phyloP scores from a whole-genome alignment of 441 rosid species.

The Omphalea diandra region DNA sequence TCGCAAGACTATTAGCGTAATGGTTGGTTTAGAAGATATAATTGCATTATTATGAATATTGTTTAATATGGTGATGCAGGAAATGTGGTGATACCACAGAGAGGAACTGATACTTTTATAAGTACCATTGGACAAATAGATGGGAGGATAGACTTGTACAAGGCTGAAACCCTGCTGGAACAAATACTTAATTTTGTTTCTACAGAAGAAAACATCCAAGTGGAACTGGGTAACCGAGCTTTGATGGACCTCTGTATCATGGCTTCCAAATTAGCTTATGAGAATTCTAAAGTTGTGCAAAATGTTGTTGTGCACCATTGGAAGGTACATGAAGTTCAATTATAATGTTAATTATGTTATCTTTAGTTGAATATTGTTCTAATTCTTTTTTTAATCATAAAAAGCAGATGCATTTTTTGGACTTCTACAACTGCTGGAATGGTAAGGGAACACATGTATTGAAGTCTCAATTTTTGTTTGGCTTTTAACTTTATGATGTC shows the following conservation, averaged over 20 bases:
- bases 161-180: slow-evolving; percentile 29
- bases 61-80: slow-evolving; percentile 39
- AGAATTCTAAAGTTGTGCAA: slow-evolving; percentile 62
- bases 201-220: slow-evolving; percentile 18
- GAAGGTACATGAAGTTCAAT: slow-evolving; percentile 48
- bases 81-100: slow-evolving; percentile 52
- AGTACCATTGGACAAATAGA: slow-evolving; percentile 70
- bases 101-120: slow-evolving; percentile 57
- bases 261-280: slow-evolving; percentile 79
- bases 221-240: slow-evolving; percentile 43
- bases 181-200: slow-evolving; percentile 25
- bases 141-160: slow-evolving; percentile 55
- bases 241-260: slow-evolving; percentile 72
- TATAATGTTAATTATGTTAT: too few species aligned
- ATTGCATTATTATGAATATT: too few species aligned
- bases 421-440: slow-evolving; percentile 20
- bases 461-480: too few species aligned
- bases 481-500: too few species aligned
- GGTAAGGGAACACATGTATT: too few species aligned
- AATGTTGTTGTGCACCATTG: slow-evolving; percentile 58
- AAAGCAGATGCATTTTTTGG: slow-evolving; percentile 23
- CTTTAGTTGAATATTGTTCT: neutral
- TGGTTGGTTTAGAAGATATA: too few species aligned
- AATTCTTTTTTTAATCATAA: neutral
- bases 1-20: too few species aligned